These are phyloP conservation scores for Cladochytrium tenue DNA, from an alignment of 371 early-diverging fungal genomes.

Conservation along the genomic window DNA sequence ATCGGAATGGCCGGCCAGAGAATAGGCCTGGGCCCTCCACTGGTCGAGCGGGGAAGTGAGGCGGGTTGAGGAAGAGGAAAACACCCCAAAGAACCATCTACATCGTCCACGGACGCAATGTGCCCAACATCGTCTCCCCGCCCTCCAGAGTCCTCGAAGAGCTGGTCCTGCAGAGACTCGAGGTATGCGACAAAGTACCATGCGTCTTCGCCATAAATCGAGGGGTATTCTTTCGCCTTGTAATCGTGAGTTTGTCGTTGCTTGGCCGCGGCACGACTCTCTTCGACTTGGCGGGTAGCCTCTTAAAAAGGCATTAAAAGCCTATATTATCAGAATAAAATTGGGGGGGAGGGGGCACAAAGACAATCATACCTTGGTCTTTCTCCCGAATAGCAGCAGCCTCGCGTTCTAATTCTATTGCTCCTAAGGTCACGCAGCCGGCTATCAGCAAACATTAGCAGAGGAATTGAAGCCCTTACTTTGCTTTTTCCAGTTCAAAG, in stretches of 20 bases:
- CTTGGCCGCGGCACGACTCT: background rate
- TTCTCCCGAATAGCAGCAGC: background rate
- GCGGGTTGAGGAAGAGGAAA: too few species aligned
- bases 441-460: background rate
- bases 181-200: constrained; percentile 8
- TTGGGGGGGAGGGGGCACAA: background rate
- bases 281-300: constrained; percentile 1
- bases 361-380: background rate
- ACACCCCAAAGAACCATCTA: too few species aligned
- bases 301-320: background rate
- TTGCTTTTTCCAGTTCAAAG: constrained; percentile 17
- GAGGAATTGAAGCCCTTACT: constrained; percentile 12
- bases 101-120: too few species aligned
- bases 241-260: constrained; percentile 5
- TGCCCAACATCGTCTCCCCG: too few species aligned
- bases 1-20: too few species aligned
- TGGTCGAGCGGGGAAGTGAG: too few species aligned
- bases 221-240: constrained; percentile 14
- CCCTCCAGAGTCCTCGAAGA: too few species aligned
- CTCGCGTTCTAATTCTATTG: background rate
- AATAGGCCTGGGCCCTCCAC: too few species aligned
- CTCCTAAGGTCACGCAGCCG: background rate
- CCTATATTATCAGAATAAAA: too few species aligned
- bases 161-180: constrained; percentile 15
- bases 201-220: constrained; percentile 10